Evolutionary conservation across 306 rosid species (phyloP), one percentile per base, ranked within the genome.

Genomic region (Citrullus mucosospermus): DNA sequence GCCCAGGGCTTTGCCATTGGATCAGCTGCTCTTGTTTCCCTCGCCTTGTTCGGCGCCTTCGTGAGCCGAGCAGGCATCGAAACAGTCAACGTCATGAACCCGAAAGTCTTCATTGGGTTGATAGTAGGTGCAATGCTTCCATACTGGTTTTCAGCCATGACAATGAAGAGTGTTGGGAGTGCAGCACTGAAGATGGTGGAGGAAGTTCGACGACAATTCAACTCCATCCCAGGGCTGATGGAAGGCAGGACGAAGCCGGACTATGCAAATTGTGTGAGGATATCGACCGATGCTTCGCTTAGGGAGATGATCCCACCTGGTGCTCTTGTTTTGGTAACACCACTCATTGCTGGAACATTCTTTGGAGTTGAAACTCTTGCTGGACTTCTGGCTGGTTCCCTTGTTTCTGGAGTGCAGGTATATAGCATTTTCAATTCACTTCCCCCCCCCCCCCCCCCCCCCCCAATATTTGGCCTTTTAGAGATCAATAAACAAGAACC

Each of bases 171-270:
- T 25, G 90, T 90, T 1, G 94, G 92, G 38, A 88, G 86, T 58
- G 97, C 93, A 41, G 89, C 94, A n/a, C 90, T 88, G 80, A 88
- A 88, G 85, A 91, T 90, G 92, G 91, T 91, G 8, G 92, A 90
- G 85, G 90, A 91, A 73, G 93, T 90, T 83, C 87, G 90, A 20
- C 77, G 89, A 59, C 89, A 88, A 50, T 89, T 91, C 86, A 88
- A 88, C 75, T 17, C 88, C 0, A 89, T 89, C 79, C 86, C 89
- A 0, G 89, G 89, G 70, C 85, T 89, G 22, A 57, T 87, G 87
- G 91, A 89, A 85, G 91, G 91, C 59, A 86, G 74, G 74, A 86
- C 87, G 59, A 88, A 89, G 77, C 93, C 96, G 68, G 91, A 86
- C 83, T 86, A 91, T 57, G 96, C 92, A 65, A 88, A 82, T 9